Base-by-base conservation (phyloP, 768 basidiomycete genomes). In the Mycena venus region DNA sequence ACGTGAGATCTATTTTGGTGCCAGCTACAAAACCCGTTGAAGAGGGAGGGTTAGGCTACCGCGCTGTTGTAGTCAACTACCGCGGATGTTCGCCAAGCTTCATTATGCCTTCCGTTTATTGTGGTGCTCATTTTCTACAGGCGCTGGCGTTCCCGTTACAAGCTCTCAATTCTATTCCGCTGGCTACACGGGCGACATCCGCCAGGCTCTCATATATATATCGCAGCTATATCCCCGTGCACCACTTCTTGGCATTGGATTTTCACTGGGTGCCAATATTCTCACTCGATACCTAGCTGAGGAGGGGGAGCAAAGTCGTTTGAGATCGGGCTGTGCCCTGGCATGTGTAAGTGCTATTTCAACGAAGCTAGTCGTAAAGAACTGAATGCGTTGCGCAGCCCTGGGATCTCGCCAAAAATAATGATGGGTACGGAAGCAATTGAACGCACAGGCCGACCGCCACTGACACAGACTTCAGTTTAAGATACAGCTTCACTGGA, bases 211-310 rank as follows among this genome's bases (percentile, higher is more conserved):
- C 60, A 87, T 94, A 77, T 94, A 95, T 84, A 90, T 99, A 66
- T 87, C 92, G 2, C 82, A 90, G 59, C 80, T 82, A 73, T 97
- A 93, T 78, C 97, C 98, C 2, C 84, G 88, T 12, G 96, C 98
- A 0, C 95, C 93, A 4, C 85, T 99, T 42, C 83, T 98, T 21
- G 98, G 95, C 17, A 83, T 98, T 12, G 96, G 97, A 9, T 99
- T 98, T 86, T 98, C 96, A 5, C 90, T 99, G 42, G 98, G 98
- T 51, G 95, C 97, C 51, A 96, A 95, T 81, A 94, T 99, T 40
- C 84, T 99, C 77, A 94, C 96, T 38, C 90, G 95, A 74, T 98
- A 98, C 82, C 85, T 97, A 62, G 96, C 94, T 6, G 94, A 98
- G 84, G 94, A 98, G 80, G 92, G 94, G 17, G 86, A 86, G 42